phyloP scores from a whole-genome alignment of 306 rosid species.

The Vicia sativa region DNA sequence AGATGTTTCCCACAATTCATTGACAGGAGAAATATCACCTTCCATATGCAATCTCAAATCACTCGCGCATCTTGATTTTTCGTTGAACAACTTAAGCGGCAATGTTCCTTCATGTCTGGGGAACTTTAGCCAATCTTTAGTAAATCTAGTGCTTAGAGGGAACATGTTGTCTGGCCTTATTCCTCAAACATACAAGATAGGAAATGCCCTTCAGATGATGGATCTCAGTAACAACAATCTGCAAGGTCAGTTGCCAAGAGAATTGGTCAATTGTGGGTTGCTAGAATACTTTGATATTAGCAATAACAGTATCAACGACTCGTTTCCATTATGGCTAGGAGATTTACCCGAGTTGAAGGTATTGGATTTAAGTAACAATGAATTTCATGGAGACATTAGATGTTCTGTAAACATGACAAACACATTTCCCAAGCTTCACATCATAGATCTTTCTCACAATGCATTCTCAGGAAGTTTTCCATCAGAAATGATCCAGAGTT shows the following conservation, averaged over 20 bases:
- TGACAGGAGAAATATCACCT: background rate
- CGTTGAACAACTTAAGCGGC: slow-evolving; percentile 26
- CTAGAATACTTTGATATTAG: slow-evolving; percentile 38
- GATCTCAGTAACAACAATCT: slow-evolving; percentile 32
- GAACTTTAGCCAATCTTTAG: slow-evolving; percentile 13
- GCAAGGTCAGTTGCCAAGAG: slow-evolving; percentile 46
- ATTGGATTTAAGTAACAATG: slow-evolving; percentile 5
- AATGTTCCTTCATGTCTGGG: slow-evolving; percentile 39
- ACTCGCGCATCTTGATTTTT: slow-evolving; percentile 33
- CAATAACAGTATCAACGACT: slow-evolving; percentile 19
- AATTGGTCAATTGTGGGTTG: slow-evolving; percentile 19
- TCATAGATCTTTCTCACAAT: slow-evolving; percentile 43
- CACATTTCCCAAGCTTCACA: slow-evolving; percentile 36
- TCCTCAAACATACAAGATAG: slow-evolving; percentile 14
- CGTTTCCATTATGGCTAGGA: slow-evolving; percentile 56
- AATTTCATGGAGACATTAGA: slow-evolving; percentile 26
- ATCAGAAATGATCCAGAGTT: background rate
- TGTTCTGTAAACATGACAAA: background rate
- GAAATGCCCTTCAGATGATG: background rate
- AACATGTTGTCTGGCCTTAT: slow-evolving; percentile 23
- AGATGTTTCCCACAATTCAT: background rate
- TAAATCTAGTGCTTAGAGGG: background rate
- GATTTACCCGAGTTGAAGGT: slow-evolving; percentile 38
- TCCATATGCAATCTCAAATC: background rate
- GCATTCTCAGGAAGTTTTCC: slow-evolving; percentile 23